Evolutionary conservation across 164 flowering plant genomes (phyloP).

Genomic region (Dillenia suffruticosa): DNA sequence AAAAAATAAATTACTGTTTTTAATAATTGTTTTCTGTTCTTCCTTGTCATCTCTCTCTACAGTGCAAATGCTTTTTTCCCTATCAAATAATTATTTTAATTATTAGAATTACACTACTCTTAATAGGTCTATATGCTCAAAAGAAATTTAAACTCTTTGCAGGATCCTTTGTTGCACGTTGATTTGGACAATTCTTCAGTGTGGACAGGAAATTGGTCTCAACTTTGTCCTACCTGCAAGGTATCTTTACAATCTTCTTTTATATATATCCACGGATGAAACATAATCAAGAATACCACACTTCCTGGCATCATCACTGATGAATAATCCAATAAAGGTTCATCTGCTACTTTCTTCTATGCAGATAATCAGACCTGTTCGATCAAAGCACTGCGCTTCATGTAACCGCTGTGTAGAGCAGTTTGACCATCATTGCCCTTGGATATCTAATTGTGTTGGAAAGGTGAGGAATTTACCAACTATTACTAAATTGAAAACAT

Average conservation of each 20-base stretch:
- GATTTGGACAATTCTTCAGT: conserved; percentile 55
- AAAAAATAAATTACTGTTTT: too few species aligned
- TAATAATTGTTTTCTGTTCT: too few species aligned
- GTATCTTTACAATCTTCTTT: conserved; percentile 22
- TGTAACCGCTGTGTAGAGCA: conserved; percentile 93
- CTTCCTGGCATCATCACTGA: too few species aligned
- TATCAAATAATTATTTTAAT: too few species aligned
- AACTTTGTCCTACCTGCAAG: conserved; percentile 98
- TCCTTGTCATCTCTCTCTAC: too few species aligned
- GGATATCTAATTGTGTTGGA: conserved; percentile 98
- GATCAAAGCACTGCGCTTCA: conserved; percentile 90
- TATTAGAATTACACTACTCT: too few species aligned
- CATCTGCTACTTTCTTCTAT: not conserved
- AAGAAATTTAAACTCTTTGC: conserved; percentile 9
- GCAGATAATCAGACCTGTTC: conserved; percentile 93
- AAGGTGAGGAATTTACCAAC: conserved; percentile 54
- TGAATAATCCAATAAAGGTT: too few species aligned
- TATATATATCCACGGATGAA: too few species aligned
- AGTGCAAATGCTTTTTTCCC: too few species aligned
- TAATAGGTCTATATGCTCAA: too few species aligned
- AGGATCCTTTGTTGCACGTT: conserved; percentile 75
- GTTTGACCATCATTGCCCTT: conserved; percentile 99
- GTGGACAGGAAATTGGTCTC: conserved; percentile 96
- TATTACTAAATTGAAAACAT: not conserved
- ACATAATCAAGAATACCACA: too few species aligned